Base-by-base conservation (phyloP, 768 basidiomycete genomes). In the Hypsizygus marmoreus region DNA sequence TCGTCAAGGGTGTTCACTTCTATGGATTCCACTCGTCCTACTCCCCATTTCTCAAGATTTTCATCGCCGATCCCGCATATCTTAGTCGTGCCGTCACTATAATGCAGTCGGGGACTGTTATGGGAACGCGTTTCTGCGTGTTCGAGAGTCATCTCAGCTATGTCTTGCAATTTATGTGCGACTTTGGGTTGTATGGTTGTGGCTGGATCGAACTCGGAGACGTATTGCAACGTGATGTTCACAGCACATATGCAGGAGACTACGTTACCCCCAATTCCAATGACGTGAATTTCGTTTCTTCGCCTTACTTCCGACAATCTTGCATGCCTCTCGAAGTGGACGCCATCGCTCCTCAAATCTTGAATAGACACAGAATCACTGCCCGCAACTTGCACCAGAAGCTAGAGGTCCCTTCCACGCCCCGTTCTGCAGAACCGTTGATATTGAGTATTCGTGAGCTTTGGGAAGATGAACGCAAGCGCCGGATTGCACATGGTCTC, bases 1-100 rank as follows among this genome's bases (percentile, higher is more conserved):
- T 95, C 40, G 90, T 94, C 51, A 98, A 98, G 68, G 97, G 93
- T n/a, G 71, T 93, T 13, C 86, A 88, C 59, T 97, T 98, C 67
- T 98, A 98, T 66, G 95, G 97, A 7, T 98, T 94, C 63, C 88
- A 92, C 62, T 73, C 86, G 9, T 80, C 83, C 20, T 88, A 92
- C 57, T 75, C 78, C 4, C 92, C 92, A 6, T 99, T 89, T 70
- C 80, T 98, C 64, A 97, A 97, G 64, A 77, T 99, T 38, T 71
- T 82, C 54, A 65, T 93, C 33, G 73, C 74, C 32, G 82, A 95
- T 54, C 95, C 95, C 10, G 62, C 74, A 1, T 64, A 82, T 54
- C 70, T 87, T 53, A 81, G 73, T 57, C 86, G 90, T 23, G 77
- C 85, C 10, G 79, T 81, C 33, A 81, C 89, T 16, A 81, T 97